phyloP scores from a whole-genome alignment of 129 eudicot genomes.

The Centrapalus pauciflorus region DNA sequence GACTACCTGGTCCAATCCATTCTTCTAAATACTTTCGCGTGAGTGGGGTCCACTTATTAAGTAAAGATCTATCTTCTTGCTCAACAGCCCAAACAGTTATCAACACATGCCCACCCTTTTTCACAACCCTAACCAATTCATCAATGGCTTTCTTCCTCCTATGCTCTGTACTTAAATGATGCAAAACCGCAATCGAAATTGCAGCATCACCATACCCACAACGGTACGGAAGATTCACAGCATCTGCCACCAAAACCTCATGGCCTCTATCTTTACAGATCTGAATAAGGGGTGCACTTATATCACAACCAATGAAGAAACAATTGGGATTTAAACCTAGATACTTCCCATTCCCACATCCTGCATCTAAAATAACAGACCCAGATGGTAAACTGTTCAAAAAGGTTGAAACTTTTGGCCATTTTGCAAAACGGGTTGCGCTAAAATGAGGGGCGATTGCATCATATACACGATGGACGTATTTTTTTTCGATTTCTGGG shows the following conservation, averaged over 20 bases:
- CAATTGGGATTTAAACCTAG: conserved; percentile 63
- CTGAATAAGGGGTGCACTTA: conserved; percentile 69
- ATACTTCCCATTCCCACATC: conserved; percentile 98
- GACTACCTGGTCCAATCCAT: conserved; percentile 90
- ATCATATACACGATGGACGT: conserved; percentile 94
- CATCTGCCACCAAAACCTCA: conserved; percentile 89
- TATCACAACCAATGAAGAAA: conserved; percentile 87
- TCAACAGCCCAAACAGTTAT: conserved; percentile 99
- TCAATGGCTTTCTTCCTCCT: conserved; percentile 85
- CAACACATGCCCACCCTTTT: conserved; percentile 67
- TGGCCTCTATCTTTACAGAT: conserved; percentile 76
- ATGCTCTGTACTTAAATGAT: conserved; percentile 78
- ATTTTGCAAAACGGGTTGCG: conserved; percentile 86
- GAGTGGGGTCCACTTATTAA: conserved; percentile 92
- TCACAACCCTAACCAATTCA: conserved; percentile 73
- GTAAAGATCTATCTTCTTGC: conserved; percentile 68
- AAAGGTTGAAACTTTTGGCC: conserved; percentile 91
- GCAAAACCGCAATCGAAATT: conserved; percentile 89
- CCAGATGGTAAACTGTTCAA: conserved; percentile 53
- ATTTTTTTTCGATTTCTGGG: conserved; percentile 94
- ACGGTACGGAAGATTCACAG: conserved; percentile 83
- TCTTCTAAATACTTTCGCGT: conserved; percentile 65
- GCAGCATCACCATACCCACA: conserved; percentile 84
- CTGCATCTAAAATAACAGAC: conserved; percentile 83
- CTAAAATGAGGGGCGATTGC: conserved; percentile 99